Base-by-base conservation (phyloP, 148 eudicot species). In the Rhododendron ovatum region DNA sequence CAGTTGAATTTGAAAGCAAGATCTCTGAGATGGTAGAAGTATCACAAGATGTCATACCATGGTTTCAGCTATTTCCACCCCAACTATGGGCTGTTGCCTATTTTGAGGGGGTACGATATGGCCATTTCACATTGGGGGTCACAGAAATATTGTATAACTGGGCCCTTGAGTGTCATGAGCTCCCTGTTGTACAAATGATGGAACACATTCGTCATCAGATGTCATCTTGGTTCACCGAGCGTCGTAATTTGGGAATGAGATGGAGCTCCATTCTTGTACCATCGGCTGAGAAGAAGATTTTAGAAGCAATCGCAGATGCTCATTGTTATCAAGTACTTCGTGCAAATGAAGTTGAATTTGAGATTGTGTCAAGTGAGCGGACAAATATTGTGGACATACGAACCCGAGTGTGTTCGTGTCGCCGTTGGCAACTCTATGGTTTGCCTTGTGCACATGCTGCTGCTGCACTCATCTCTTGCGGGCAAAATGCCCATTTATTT, bases 381-480 rank as follows among this genome's bases (percentile, higher is more conserved):
- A 97, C 99, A 71, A 95, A 97, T 88, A 97, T 97, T 71, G 99
- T 97, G 30, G 98, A 97, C 81, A 97, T 97, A 80, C 88, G 94
- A 78, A 88, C 91, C 48, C 90, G 99, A 82, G 91, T 90, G 3
- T 97, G 99, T 80, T 97, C 99, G 1, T 97, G 99, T 85, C 92
- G 93, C 33, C 92, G 99, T 4, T 97, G 99, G 98, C 98, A 97
- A 86, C 91, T 95, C 20, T 97, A 95, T 76, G 99, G 99, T 45
- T 89, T 95, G 48, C 99, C 99, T 0, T 97, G 98, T 89, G 99
- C 99, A 45, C 99, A 97, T 88, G 99, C 98, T 61, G 95, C 95
- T 59, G 99, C 99, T 26, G 99, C 99, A 18, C 93, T 97, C 67
- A 90, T 97, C 87, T 97, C 99, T 12, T 94, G 99, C 84, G 98